Conservation (phyloP, 1,284 basidiomycete genomes). For the Hortiboletus rubellus region DNA sequence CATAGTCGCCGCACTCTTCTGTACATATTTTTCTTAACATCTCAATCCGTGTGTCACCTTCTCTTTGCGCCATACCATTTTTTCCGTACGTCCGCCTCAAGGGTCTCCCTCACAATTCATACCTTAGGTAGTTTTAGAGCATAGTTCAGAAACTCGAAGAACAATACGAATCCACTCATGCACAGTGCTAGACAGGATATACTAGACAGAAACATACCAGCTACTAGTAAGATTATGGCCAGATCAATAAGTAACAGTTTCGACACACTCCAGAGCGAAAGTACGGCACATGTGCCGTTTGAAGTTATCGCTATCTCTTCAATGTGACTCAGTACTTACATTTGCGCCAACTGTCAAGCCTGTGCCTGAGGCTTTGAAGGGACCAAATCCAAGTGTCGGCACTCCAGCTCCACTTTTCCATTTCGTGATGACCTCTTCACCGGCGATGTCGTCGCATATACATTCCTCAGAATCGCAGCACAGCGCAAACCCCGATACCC, state of each 20-base stretch:
- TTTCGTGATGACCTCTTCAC: background rate
- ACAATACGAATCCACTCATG: background rate
- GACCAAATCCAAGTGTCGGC: background rate
- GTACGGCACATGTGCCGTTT: background rate
- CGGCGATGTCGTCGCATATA: slow-evolving; percentile 17
- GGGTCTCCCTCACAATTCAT: background rate
- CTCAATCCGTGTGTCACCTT: background rate
- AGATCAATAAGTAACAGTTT: background rate
- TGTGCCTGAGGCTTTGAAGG: background rate
- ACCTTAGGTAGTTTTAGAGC: background rate
- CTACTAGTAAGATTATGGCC: background rate
- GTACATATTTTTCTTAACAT: background rate
- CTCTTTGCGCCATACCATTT: slow-evolving; percentile 1
- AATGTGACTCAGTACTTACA: background rate
- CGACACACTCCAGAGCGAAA: no score
- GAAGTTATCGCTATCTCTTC: background rate
- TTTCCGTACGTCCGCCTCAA: background rate
- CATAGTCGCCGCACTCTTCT: background rate
- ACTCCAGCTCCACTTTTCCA: background rate
- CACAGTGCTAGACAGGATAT: background rate
- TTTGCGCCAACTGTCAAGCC: background rate
- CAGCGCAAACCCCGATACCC: slow-evolving; percentile 30
- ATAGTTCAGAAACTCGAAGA: background rate
- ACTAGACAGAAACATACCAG: background rate
- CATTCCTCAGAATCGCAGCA: slow-evolving; percentile 17